Conservation (phyloP, 257 asterid genomes). For the Solanum tarapatanum region DNA sequence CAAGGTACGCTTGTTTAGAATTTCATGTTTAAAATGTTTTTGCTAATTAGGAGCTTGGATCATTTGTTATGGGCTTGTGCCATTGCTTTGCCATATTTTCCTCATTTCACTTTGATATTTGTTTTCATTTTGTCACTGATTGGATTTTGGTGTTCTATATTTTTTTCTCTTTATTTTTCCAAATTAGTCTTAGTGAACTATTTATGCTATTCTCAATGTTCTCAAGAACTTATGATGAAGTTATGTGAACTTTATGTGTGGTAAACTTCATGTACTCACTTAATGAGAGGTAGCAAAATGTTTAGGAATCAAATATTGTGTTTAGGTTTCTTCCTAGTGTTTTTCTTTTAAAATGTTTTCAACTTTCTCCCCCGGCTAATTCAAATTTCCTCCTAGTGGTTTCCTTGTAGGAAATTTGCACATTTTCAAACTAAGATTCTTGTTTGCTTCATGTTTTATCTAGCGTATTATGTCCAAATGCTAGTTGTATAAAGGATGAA, state of each 20-base stretch:
- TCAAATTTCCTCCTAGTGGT: neutral
- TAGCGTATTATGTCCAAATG: neutral
- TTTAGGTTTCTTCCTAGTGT: neutral
- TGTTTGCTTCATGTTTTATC: neutral
- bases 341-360: neutral
- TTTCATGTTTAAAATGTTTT: neutral
- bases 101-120: neutral
- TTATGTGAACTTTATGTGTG: neutral
- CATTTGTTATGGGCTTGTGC: neutral
- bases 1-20: slow-evolving; percentile 8
- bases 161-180: neutral
- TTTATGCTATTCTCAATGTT: neutral
- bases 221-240: neutral
- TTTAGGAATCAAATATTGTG: neutral
- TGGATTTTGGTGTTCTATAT: neutral
- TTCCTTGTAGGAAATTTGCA: neutral
- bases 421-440: neutral
- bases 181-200: neutral
- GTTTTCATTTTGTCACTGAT: neutral
- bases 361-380: neutral
- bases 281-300: neutral
- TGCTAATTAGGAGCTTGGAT: neutral
- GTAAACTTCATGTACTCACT: neutral
- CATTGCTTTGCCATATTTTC: neutral
- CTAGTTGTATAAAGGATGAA: neutral